phyloP scores from a whole-genome alignment of 805 yeast genomes.

The Metschnikowia gelsemii region DNA sequence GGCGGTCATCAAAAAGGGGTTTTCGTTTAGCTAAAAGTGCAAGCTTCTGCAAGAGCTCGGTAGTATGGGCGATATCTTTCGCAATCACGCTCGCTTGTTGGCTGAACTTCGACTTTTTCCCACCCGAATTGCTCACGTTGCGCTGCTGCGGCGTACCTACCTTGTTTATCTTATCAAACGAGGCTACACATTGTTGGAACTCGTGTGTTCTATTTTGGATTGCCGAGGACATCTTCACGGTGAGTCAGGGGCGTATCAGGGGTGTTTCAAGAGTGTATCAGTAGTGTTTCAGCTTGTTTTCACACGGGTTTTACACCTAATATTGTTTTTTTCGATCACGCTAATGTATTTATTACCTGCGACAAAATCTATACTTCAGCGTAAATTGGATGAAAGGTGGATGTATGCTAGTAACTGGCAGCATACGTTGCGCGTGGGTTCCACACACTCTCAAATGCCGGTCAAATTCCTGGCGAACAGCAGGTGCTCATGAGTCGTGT shows the following conservation, averaged over 20 bases:
- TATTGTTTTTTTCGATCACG: no score
- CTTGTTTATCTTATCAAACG: slow-evolving; percentile 63
- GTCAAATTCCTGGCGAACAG: no score
- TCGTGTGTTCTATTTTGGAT: slow-evolving; percentile 86
- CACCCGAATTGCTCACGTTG: slow-evolving; percentile 29
- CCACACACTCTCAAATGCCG: no score
- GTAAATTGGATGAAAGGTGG: no score
- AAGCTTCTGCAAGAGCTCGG: slow-evolving; percentile 73
- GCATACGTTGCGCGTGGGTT: no score
- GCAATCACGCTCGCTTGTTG: slow-evolving; percentile 81
- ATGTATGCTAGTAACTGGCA: no score
- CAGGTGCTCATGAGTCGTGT: no score
- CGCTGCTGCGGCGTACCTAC: slow-evolving; percentile 26
- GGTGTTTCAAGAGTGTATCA: no score
- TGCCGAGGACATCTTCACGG: slow-evolving; percentile 17
- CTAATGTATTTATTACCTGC: no score
- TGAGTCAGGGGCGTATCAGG: not conserved
- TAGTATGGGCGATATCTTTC: slow-evolving; percentile 82
- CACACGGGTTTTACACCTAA: no score
- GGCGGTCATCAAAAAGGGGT: slow-evolving; percentile 90
- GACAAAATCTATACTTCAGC: no score
- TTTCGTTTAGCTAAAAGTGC: slow-evolving; percentile 86
- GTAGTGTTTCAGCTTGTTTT: no score
- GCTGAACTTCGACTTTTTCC: slow-evolving; percentile 38
- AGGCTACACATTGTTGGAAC: slow-evolving; percentile 85